A percentile compares a stretch with the other conserved stretches of the same genome.
Conservation (phyloP, 2,329 filamentous ascomycete genomes). For the Neurospora sp. region DNA sequence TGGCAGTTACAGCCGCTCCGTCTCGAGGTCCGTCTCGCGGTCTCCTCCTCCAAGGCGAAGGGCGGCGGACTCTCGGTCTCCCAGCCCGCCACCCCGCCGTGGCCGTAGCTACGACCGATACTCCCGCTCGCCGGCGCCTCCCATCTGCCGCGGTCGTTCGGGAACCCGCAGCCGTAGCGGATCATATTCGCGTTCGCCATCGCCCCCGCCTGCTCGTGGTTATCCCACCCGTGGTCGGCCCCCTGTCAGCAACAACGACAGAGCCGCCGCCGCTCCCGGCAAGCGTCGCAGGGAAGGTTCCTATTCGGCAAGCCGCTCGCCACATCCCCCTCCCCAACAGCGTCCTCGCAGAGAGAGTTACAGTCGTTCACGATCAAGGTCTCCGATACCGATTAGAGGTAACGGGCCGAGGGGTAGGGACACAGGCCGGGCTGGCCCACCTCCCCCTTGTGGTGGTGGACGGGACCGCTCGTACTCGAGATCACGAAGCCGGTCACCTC, state of each 20-base stretch:
- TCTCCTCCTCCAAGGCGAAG: slow-evolving; percentile 9
- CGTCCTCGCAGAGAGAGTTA: neutral
- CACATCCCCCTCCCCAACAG: slow-evolving; percentile 1
- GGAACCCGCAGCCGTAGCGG: slow-evolving; percentile 9
- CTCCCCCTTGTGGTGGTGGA: neutral
- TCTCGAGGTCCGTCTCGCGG: slow-evolving; percentile 7
- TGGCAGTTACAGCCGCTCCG: slow-evolving; percentile 14
- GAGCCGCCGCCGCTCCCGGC: neutral
- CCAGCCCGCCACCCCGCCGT: slow-evolving; percentile 5
- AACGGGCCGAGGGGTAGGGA: neutral
- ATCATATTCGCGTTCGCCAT: slow-evolving; percentile 11
- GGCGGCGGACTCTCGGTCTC: slow-evolving; percentile 6
- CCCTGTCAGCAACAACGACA: neutral
- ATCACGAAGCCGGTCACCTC: neutral
- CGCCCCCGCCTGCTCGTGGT: slow-evolving; percentile 3
- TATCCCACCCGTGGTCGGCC: neutral
- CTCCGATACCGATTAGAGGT: neutral
- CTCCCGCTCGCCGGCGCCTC: slow-evolving; percentile 11
- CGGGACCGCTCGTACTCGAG: neutral
- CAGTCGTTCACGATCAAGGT: slow-evolving; percentile 4
- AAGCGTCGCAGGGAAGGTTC: slow-evolving; percentile 12
- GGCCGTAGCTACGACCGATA: slow-evolving; percentile 5
- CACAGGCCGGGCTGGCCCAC: neutral
- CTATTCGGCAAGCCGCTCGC: slow-evolving; percentile 13
- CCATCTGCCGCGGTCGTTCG: slow-evolving; percentile 7